A percentile compares a stretch with the other conserved stretches of the same genome.
These are phyloP conservation scores for Candida tropicalis DNA, from an alignment of 1,139 yeast species.

Conservation along the genomic window DNA sequence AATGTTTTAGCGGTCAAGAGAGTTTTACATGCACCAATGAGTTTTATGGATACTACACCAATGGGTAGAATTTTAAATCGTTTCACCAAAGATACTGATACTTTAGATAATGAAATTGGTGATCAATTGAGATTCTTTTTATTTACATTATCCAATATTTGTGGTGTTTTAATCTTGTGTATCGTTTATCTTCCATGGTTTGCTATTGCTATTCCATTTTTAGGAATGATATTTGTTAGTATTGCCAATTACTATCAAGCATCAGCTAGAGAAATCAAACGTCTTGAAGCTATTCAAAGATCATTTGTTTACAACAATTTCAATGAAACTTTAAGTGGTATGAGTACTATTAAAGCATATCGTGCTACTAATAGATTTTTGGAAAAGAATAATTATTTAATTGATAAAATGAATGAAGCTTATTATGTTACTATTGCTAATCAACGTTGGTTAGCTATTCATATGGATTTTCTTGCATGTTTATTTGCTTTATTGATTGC, in stretches of 20 bases:
- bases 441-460: slow-evolving; percentile 82
- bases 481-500: slow-evolving; percentile 52
- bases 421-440: slow-evolving; percentile 66
- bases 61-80: slow-evolving; percentile 63
- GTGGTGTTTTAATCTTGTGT: slow-evolving; percentile 70
- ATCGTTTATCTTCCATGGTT: slow-evolving; percentile 76
- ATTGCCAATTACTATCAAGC: slow-evolving; percentile 61
- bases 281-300: slow-evolving; percentile 77
- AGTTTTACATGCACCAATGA: slow-evolving; percentile 65
- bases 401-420: slow-evolving; percentile 75
- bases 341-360: slow-evolving; percentile 72
- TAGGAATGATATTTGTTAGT: slow-evolving; percentile 35
- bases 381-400: slow-evolving; percentile 47
- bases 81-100: slow-evolving; percentile 83
- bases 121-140: slow-evolving; percentile 57
- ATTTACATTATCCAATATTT: slow-evolving; percentile 51
- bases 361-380: slow-evolving; percentile 52
- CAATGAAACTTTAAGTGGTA: slow-evolving; percentile 75
- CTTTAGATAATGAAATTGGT: slow-evolving; percentile 74
- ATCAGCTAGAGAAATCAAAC: slow-evolving; percentile 76
- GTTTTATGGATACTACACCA: slow-evolving; percentile 65
- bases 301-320: slow-evolving; percentile 78
- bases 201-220: slow-evolving; percentile 49
- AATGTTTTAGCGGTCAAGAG: slow-evolving; percentile 56
- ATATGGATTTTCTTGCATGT: slow-evolving; percentile 60